Base-by-base conservation (phyloP, 805 yeast genomes). In the Candida fluviatilis region DNA sequence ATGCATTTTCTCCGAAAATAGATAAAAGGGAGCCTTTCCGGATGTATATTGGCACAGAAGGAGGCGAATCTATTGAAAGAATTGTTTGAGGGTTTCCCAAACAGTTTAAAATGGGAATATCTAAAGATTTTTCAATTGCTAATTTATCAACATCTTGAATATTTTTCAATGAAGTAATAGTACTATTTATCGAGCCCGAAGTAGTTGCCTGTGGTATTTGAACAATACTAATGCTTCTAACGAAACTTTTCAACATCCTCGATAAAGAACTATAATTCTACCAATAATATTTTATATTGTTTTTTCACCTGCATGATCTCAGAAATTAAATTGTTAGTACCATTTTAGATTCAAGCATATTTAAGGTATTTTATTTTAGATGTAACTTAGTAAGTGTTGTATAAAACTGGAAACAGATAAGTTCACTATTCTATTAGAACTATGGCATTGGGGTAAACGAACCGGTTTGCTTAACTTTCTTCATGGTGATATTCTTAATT, bases 31-130 rank as follows among this genome's bases (percentile, higher is more conserved):
- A 65, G 2, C 78, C 75, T 28, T 67, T 62, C 29, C 71, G 64
- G 10, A 78, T 56, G 43, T 64, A 62, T 2, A 78, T 55, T 0
- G 85, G 84, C 1, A 76, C 58, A 0, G 84, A 78, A 1, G 86
- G 79, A 1, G 82, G 80, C n/a, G 75, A 51, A 1, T 67, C 58
- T n/a, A 78, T 53, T 4, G 75, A 62, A 16, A 78, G 55, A 0
- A 77, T 62, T 0, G 78, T 61, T 16, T 35, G 43, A 5, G 44
- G 40, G 11, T 31, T 39, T 4, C 42, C 40, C 15, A 41, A 39
- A 12, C 37, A 35, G 13, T 31, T 34, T 18, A 75, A 64, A 18
- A 55, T 50, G 24, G 58, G 50, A 5, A 45, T 43, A 15, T 58
- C 62, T 30, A 54, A 42, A 4, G 55, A 37, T 27, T 45, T 45